Base-by-base conservation (phyloP, 129 eudicot species). In the Ambrosia artemisiifolia region DNA sequence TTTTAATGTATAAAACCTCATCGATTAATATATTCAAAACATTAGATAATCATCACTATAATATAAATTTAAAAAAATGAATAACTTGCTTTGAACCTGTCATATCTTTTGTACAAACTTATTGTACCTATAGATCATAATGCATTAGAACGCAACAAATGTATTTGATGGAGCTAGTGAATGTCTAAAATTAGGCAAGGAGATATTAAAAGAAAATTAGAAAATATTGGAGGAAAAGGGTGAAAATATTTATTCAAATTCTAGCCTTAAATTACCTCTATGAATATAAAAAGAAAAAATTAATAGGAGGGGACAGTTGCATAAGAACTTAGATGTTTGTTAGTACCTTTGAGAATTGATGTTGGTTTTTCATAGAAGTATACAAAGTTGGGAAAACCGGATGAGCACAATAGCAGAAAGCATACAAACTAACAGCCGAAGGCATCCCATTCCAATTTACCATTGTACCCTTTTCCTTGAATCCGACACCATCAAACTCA, bases 301-400 rank as follows among this genome's bases (percentile, higher is more conserved):
- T 2, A 5, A 38, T 16, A n/a, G n/a, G 69, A 11, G 51, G 0
- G 28, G 28, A 12, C 8, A 65, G 12, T 43, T 7, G 70, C 17
- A 30, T 56, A 13, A 68, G 49, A 36, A 69, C 18, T 53, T 53
- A 34, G 48, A 49, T 51, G 35, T 2, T 49, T 44, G 28, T 13
- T 46, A 43, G 75, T 84, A 94, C 99, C 97, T 79, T 79, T 28
- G 93, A 80, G 85, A 94, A 94, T 67, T 94, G 83, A 46, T 70
- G 82, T 63, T 68, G 85, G 50, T 81, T 83, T 69, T 81, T 83
- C 97, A 90, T 94, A 7, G 97, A 94, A 78, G 85, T 84, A 73
- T 94, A 94, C n/a, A 94, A 74, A 30, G 93, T 86, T 11, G 98
- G 98, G 59, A 94, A 94, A 75, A 94, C 96, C 6, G 98, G 98